These are phyloP conservation scores for Tulasnella sp. DNA, from an alignment of 768 basidiomycete species.

Conservation along the genomic window DNA sequence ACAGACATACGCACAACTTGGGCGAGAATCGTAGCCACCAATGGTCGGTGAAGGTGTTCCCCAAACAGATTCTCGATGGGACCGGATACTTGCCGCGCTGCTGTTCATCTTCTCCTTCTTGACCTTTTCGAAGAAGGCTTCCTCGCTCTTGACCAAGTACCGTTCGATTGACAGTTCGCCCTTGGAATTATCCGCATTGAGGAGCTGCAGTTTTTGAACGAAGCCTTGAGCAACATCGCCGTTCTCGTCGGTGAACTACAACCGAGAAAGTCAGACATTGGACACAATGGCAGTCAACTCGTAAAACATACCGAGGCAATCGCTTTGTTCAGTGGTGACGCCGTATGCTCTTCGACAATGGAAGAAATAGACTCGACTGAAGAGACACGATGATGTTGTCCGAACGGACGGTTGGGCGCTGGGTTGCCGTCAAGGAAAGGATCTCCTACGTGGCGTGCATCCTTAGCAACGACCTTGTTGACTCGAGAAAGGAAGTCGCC, in stretches of 20 bases:
- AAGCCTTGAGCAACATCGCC: constrained; percentile 87
- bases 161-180: constrained; percentile 87
- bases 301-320: constrained; percentile 59
- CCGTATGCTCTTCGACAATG: constrained; percentile 82
- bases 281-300: background rate
- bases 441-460: constrained; percentile 68
- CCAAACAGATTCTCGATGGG: constrained; percentile 72
- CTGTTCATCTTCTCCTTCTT: constrained; percentile 71
- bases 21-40: constrained; percentile 48
- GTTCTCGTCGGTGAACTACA: constrained; percentile 84
- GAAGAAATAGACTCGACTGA: constrained; percentile 89
- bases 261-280: constrained; percentile 16
- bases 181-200: constrained; percentile 82
- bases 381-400: constrained; percentile 62
- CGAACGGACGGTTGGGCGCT: constrained; percentile 66
- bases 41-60: constrained; percentile 46
- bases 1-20: constrained; percentile 47
- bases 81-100: constrained; percentile 67
- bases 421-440: constrained; percentile 60
- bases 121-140: constrained; percentile 84
- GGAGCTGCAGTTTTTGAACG: constrained; percentile 67
- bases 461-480: constrained; percentile 71
- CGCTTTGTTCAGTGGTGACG: constrained; percentile 88
- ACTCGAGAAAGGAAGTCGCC: constrained; percentile 76
- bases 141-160: constrained; percentile 83